Evolutionary conservation across 768 basidiomycete species (phyloP), one percentile per base, ranked within the genome.

Genomic region (Aureoboletus auriporus): DNA sequence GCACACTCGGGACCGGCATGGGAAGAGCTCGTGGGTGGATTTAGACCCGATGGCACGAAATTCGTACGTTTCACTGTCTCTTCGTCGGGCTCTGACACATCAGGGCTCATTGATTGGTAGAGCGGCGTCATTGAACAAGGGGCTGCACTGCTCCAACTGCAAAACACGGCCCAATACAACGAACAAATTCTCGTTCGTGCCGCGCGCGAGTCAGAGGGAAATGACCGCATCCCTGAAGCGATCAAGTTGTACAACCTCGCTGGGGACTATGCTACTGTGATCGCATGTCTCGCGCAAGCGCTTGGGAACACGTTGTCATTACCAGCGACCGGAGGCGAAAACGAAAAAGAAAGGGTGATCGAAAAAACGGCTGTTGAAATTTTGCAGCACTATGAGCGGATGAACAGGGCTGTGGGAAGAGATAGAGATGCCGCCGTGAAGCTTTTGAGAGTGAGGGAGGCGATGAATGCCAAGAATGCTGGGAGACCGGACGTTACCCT

Each of bases 171-270:
- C 26, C 78, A 86, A 42, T 93, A 87, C 71, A 84, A 93, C 50
- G 82, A 83, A 23, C 75, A 87, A 20, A 89, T 99, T 47, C 85
- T 97, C 42, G 71, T 86, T 51, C 80, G 81, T 6, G 91, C 94
- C 0, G 95, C 95, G 0, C 77, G 77, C 28, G 77, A 89, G 54
- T 86, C 88, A 2, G 83, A 91, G 60, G 79, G 86, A 46, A 93
- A 93, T 59, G 84, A 91, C 59, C 86, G 89, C 29, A 76, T 89
- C 34, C 77, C 85, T 2, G 93, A 97, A 64, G 93, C 93, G 3
- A 93, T 98, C 71, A 92, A 93, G 63, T 73, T 99, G 38, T 97
- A 93, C 71, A 94, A 97, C 69, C 82, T 97, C 33, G 94, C 94
- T 1, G 89, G 90, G 30, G 89, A 94, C 54, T 93, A 93, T 63